Percentiles rank a stretch among this genome's conserved stretches.
These are phyloP conservation scores for Davidsoniella neocaledoniae DNA, from an alignment of 2,329 filamentous ascomycete species.

Conservation along the genomic window DNA sequence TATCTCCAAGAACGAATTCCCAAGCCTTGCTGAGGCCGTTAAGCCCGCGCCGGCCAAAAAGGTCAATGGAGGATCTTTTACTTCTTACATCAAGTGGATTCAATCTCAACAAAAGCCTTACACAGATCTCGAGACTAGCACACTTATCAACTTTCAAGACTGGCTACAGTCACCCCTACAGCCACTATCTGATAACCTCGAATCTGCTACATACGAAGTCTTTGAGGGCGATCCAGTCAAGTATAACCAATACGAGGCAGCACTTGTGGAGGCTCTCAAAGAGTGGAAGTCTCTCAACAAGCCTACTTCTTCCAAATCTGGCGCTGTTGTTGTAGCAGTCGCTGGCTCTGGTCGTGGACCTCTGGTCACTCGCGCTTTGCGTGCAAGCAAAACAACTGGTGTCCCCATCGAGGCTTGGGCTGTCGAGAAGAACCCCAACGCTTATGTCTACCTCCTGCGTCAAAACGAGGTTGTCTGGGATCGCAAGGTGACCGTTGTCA, in stretches of 20 bases:
- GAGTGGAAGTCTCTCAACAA: conserved; percentile 63
- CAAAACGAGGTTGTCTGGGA: conserved; percentile 75
- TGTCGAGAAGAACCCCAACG: conserved; percentile 96
- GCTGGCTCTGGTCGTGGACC: conserved; percentile 88
- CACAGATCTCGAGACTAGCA: conserved; percentile 31
- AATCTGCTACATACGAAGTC: conserved; percentile 94
- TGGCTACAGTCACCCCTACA: conserved; percentile 92
- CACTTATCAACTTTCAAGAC: conserved; percentile 56
- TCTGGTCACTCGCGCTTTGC: conserved; percentile 71
- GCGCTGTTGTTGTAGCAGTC: conserved; percentile 70
- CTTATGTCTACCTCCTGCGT: conserved; percentile 77
- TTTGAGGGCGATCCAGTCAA: conserved; percentile 98
- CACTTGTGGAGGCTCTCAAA: conserved; percentile 60
- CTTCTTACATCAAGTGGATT: conserved; percentile 70
- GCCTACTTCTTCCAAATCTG: conserved; percentile 54
- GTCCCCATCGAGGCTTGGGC: conserved; percentile 77
- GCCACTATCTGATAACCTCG: conserved; percentile 86
- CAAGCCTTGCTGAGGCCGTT: conserved; percentile 53
- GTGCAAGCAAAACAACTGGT: conserved; percentile 58
- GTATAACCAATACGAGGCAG: conserved; percentile 86
- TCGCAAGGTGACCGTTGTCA: conserved; percentile 67
- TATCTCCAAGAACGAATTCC: conserved; percentile 39
- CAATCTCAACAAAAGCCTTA: conserved; percentile 62
- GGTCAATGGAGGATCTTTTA: conserved; percentile 27
- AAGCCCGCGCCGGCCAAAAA: conserved; percentile 19